A percentile compares a stretch with the other conserved stretches of the same genome.
Evolutionary conservation across 2,329 filamentous ascomycete species (phyloP).

Genomic region (Magnaporthiopsis poae): DNA sequence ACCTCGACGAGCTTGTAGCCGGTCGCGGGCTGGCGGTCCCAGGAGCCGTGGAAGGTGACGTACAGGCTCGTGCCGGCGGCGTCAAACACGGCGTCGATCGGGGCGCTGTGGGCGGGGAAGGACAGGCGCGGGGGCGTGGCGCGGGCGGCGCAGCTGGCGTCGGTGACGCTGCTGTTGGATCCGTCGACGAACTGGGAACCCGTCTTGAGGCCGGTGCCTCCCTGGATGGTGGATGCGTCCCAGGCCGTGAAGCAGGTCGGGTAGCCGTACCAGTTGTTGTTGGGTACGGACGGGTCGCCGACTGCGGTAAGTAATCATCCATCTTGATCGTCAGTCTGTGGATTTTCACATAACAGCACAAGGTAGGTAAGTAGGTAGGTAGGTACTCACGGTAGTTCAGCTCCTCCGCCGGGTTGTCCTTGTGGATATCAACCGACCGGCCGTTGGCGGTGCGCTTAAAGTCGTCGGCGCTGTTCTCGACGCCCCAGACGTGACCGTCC

Average conservation of each 20-base stretch:
- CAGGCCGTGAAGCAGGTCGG: slow-evolving; percentile 26
- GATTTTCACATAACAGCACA: neutral
- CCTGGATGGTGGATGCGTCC: slow-evolving; percentile 18
- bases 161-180: slow-evolving; percentile 10
- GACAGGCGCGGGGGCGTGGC: slow-evolving; percentile 12
- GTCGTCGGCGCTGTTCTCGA: slow-evolving; percentile 39
- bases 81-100: slow-evolving; percentile 23
- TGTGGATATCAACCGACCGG: slow-evolving; percentile 31
- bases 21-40: slow-evolving; percentile 20
- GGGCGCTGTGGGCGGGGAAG: slow-evolving; percentile 23
- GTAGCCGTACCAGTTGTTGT: slow-evolving; percentile 36
- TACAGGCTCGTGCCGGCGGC: slow-evolving; percentile 23
- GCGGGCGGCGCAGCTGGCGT: slow-evolving; percentile 10
- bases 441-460: slow-evolving; percentile 37
- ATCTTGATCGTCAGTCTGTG: too few species aligned
- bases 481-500: slow-evolving; percentile 35
- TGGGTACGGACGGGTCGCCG: slow-evolving; percentile 19
- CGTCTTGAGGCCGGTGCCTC: slow-evolving; percentile 20
- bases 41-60: slow-evolving; percentile 23
- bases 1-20: slow-evolving; percentile 17
- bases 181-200: slow-evolving; percentile 28
- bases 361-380: too few species aligned
- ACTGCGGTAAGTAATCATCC: slow-evolving; percentile 11
- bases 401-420: slow-evolving; percentile 24
- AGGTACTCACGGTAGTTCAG: slow-evolving; percentile 44